Evolutionary conservation across 202 grass and related monocot species (phyloP), one percentile per base, ranked within the genome.

Genomic region (Cymbopogon flexuosus): DNA sequence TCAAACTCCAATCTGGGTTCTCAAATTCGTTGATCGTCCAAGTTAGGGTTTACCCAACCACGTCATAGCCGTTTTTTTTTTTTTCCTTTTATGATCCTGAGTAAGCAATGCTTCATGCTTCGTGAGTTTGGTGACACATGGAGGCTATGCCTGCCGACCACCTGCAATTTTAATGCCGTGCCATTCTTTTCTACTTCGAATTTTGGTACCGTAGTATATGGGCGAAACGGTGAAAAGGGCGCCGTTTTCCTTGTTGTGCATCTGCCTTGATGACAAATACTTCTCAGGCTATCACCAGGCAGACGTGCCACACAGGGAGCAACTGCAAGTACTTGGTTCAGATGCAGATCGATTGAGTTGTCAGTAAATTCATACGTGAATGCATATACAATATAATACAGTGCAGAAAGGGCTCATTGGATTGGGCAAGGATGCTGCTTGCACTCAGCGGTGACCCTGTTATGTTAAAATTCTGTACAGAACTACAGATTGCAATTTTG

Each of bases 31-130:
- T 40, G 34, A 42, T 57, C 14, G 21, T 67, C 33, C 63, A 68
- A 68, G 45, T 67, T 79, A 79, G 76, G 62, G 76, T 68, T 79
- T 67, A 40, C 31, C 56, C 35, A 40, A 40, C 15, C 36, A 16
- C 9, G 42, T 16, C 5, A 52, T 59, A 1, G 15, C 35, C 15
- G 49, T 60, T 43, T 36, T 31, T 37, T 68, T 21, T 39, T 6
- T 29, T 11, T 7, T 31, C 0, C 3, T 4, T 8, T 8, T 14
- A 35, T 35, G 34, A 35, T 15, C 10, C 9, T 68, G 42, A 49
- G 15, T 2, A 77, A 49, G 61, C 41, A 15, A 47, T 64, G 60
- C 5, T 6, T 21, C 12, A 54, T 68, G 30, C 45, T 79, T 79
- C 27, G 43, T 67, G 19, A 19, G 29, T 57, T 69, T 12, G 76